Evolutionary conservation across 1,284 basidiomycete species (phyloP).

Genomic region (Apiotrichum gracile): DNA sequence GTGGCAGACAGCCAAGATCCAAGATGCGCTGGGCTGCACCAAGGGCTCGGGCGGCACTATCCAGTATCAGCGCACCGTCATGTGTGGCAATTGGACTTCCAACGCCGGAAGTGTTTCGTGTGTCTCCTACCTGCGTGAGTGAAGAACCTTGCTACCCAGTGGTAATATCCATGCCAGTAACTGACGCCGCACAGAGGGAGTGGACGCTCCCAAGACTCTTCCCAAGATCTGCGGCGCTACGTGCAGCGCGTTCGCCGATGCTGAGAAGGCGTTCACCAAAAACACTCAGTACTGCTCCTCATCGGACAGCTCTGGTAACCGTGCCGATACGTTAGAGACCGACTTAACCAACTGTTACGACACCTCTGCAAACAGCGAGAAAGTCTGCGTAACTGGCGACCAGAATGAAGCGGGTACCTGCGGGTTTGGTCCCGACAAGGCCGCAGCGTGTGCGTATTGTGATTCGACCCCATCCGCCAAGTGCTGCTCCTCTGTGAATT

Average conservation of each 20-base stretch:
- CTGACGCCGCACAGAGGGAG: neutral
- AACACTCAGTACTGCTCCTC: constrained; percentile 28
- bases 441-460: constrained; percentile 47
- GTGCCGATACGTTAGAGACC: constrained; percentile 26
- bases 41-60: constrained; percentile 29
- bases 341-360: constrained; percentile 46
- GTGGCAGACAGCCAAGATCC: constrained; percentile 35
- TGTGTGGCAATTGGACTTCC: constrained; percentile 41
- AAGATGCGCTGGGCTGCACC: constrained; percentile 35
- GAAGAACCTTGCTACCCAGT: neutral
- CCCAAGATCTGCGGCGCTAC: constrained; percentile 42
- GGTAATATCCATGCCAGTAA: too few species aligned
- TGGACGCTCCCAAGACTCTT: constrained; percentile 20
- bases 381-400: constrained; percentile 44
- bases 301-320: constrained; percentile 22
- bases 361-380: constrained; percentile 40
- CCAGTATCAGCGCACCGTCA: constrained; percentile 37
- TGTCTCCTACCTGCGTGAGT: constrained; percentile 31
- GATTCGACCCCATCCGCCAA: constrained; percentile 22
- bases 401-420: constrained; percentile 48
- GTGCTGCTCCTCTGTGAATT: constrained; percentile 21
- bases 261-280: constrained; percentile 25
- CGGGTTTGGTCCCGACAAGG: constrained; percentile 43
- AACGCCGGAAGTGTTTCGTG: constrained; percentile 26
- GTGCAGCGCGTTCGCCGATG: constrained; percentile 35